Base-by-base conservation (phyloP, 371 early-diverging fungal species). In the Mortierella sp. region DNA sequence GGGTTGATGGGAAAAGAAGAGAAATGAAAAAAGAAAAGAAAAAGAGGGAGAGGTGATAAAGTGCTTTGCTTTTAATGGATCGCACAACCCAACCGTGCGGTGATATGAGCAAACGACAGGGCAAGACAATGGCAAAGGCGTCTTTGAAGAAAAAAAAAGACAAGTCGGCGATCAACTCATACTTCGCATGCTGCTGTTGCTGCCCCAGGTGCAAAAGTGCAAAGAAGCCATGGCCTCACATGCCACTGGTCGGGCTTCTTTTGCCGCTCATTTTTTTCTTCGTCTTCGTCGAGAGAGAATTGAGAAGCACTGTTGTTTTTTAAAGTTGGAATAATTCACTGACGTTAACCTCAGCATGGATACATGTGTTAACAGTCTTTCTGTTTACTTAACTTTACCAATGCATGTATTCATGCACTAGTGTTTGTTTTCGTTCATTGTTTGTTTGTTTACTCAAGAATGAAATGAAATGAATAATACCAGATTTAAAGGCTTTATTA, bases 211-310 rank as follows among this genome's bases (percentile, higher is more conserved):
- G 61, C 34, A 31, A 57, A 26, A 54, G 54, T 54, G 24, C 54
- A 54, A 50, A 50, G 16, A 16, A 14, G 14, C 13, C 16, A 50
- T 50, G 24, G 67, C 37, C 67, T 67, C 67, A 67, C 67, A 67
- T 67, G 67, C 67, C 13, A 67, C 67, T 40, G 67, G 67, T 40
- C 43, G 67, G 67, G 13, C 24, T 37, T 24, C 24, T 37, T 61
- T 40, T 67, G 67, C 67, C 67, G 40, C 40, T 61, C 61, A 61
- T 13, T 61, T 61, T 59, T 61, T 61, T 26, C 16, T 37, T 19
- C 26, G 24, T 34, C 8, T 19, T 21, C 21, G 21, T 34, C 34
- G 19, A 72, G 43, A 34, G 40, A 54, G 24, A 54, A n/a, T 0
- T 9, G n/a, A n/a, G n/a, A n/a, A n/a, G n/a, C n/a, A n/a, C n/a